Evolutionary conservation across 306 rosid species (phyloP), one percentile per base, ranked within the genome.

Genomic region (Vigna mungo): DNA sequence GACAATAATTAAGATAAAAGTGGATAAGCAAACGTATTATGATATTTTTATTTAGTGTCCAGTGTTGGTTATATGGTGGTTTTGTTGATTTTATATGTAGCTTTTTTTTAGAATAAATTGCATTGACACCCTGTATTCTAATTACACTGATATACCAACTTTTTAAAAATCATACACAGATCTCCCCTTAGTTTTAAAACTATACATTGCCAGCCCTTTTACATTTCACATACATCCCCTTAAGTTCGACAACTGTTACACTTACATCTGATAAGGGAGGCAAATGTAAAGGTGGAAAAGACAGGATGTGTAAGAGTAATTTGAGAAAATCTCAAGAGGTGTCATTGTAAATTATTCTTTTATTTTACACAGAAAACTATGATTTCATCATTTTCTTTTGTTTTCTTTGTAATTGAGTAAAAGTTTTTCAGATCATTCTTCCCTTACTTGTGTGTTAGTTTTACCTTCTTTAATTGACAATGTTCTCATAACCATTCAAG

Each of bases 381-480:
- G 23, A 49, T 43, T 58, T 48, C 47, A 34, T 44, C 69, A 14
- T 73, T 74, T 58, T 11, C 16, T 18, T 36, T 20, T 53, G 5
- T 32, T 14, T 62, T 44, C 25, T 62, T 71, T 77, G 52, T 4
- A 51, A n/a, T 77, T 32, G 30, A 49, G 67, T 59, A 25, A 10
- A 46, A 17, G 25, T 6, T 41, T 37, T 67, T 61, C 64, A 59
- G 17, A 36, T 23, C 30, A 61, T 68, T 68, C 20, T 44, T 81
- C 66, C 77, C 25, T 36, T 63, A 85, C 66, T 53, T 64, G 44
- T 34, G 62, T 61, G 67, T 46, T 36, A 7, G 56, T 47, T 71
- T 80, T 16, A 71, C 23, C 51, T 68, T 62, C 21, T 49, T 85
- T 63, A 39, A 72, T 81, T 52, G 18, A 48, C 25, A 73, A 16